These are phyloP conservation scores for Zychaea mexicana DNA, from an alignment of 371 early-diverging fungal genomes.

Conservation along the genomic window DNA sequence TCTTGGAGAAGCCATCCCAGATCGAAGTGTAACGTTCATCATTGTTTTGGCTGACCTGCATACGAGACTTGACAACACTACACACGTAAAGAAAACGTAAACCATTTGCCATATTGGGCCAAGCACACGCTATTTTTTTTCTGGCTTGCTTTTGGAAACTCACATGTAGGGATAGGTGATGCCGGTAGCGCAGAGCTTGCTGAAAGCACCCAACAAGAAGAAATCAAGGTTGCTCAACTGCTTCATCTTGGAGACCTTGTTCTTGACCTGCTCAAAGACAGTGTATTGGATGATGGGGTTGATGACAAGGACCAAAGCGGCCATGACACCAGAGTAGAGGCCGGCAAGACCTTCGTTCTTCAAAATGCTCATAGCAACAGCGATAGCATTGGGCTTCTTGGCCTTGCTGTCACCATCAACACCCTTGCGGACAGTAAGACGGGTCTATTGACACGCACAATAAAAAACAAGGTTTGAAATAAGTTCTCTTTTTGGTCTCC, in stretches of 20 bases:
- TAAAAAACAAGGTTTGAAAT: neutral
- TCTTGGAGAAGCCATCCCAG: constrained; percentile 89
- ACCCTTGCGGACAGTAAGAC: constrained; percentile 66
- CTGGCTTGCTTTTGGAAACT: constrained; percentile 14
- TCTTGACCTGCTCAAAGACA: constrained; percentile 92
- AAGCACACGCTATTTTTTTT: neutral
- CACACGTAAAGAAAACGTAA: neutral
- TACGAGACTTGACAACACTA: constrained; percentile 92
- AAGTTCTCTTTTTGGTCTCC: neutral
- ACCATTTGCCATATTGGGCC: neutral
- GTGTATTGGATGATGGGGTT: constrained; percentile 99
- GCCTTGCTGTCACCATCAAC: constrained; percentile 42
- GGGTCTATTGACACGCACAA: constrained; percentile 47
- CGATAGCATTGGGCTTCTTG: constrained; percentile 44
- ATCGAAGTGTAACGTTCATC: constrained; percentile 79
- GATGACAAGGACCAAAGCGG: constrained; percentile 94
- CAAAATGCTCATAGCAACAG: constrained; percentile 69
- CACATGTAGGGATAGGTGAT: constrained; percentile 98
- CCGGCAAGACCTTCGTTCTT: constrained; percentile 84
- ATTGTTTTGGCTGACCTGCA: constrained; percentile 90
- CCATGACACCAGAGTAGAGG: constrained; percentile 88
- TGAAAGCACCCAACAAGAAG: constrained; percentile 93
- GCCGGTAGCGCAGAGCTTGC: constrained; percentile 92
- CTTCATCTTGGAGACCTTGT: constrained; percentile 53
- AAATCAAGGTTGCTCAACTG: constrained; percentile 83